Evolutionary conservation across 106 monocot genomes (phyloP).

Genomic region (Phalaenopsis equestris): DNA sequence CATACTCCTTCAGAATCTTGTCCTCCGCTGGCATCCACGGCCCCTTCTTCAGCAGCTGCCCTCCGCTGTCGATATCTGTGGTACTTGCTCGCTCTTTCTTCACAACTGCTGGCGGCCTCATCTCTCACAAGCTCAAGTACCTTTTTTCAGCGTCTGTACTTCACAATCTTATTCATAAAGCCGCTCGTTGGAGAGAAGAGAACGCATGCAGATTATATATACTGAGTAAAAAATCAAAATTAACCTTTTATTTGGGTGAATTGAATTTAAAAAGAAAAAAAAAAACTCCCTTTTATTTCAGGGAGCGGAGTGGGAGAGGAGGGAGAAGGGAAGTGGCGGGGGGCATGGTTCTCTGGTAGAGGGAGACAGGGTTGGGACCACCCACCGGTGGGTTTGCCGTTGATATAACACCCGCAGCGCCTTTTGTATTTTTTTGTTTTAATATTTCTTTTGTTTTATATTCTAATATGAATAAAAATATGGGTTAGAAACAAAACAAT

Average conservation of each 20-base stretch:
- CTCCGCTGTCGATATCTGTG: neutral
- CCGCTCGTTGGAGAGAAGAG: neutral
- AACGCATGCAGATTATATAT: neutral
- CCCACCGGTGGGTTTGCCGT: neutral
- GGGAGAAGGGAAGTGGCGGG: neutral
- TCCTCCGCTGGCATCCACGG: conserved; percentile 29
- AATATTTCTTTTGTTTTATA: too few relatives aligned
- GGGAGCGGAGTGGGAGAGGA: too few relatives aligned
- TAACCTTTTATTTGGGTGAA: neutral
- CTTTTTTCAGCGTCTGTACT: neutral
- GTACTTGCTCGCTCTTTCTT: neutral
- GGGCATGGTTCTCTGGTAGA: neutral
- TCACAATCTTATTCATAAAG: neutral
- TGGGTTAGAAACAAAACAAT: too few relatives aligned
- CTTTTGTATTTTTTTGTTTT: neutral
- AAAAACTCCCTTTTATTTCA: too few relatives aligned
- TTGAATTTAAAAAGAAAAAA: neutral
- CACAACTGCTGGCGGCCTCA: neutral
- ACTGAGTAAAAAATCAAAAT: neutral
- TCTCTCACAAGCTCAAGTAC: neutral
- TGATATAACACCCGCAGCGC: neutral
- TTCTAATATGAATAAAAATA: too few relatives aligned
- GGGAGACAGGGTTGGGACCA: neutral
- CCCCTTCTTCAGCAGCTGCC: conserved; percentile 5
- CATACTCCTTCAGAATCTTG: conserved; percentile 41